Base-by-base conservation (phyloP, 192 early-diverging fungal species). In the Cetraspora pellucida region DNA sequence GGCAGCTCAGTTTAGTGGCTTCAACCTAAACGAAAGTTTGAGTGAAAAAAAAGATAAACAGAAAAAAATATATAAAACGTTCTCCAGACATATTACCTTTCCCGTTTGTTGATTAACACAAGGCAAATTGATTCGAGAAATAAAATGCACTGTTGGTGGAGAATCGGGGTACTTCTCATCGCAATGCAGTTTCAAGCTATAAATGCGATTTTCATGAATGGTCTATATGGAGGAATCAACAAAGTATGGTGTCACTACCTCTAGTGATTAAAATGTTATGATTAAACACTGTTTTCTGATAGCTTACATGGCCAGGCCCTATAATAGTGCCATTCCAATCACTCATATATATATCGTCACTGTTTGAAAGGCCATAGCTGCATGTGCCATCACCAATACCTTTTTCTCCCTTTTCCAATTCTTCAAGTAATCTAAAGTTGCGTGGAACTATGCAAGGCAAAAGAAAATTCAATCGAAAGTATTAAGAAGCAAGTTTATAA, bases 391-490 rank as follows among this genome's bases (percentile, higher is more conserved):
- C 96, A 66, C 96, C 95, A 80, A 93, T 89, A 55, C 94, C 95
- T 86, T 99, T 98, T 79, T 97, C 96, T 59, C 95, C 95, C 84
- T 95, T 95, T 81, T 99, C 97, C 37, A 98, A 91, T 82, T 99
- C 97, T 75, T 96, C 95, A 30, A 99, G 85, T 75, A 99, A 91
- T 74, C 93, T 89, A 83, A 99, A 98, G 85, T 96, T 98, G 80
- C 96, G 93, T 59, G 97, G 97, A 81, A 97, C 95, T 95, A 37
- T 6, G 37, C 37, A 37, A 6, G 3, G 37, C 37, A 37, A 37
- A 37, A 37, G 37, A 37, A 7, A 37, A 37, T 37, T 37, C 37
- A 37, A 37, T 37, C 37, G 37, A 37, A 37, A 37, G 37, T 37
- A 37, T 37, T 37, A 37, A 37, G 37, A 37, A 37, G 1, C 37